A percentile compares a stretch with the other conserved stretches of the same genome.
phyloP scores from a whole-genome alignment of 495 filamentous ascomycete genomes.

The Bryoglossum gracile region DNA sequence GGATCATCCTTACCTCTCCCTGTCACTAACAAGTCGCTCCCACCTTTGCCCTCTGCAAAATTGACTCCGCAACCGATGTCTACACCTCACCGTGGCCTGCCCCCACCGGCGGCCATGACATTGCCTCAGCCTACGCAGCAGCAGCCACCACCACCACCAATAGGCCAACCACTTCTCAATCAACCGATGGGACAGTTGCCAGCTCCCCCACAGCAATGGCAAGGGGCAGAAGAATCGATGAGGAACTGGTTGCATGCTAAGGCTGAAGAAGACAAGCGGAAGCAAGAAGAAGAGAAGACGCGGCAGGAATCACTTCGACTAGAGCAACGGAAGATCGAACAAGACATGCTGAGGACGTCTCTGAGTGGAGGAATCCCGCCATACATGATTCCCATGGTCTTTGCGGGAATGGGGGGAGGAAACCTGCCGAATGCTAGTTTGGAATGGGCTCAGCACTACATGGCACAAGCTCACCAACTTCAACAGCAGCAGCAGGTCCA shows the following conservation, averaged over 20 bases:
- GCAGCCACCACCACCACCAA: conserved; percentile 31
- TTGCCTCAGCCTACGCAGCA: conserved; percentile 39
- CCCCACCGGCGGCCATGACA: conserved; percentile 67
- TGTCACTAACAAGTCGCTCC: conserved; percentile 29
- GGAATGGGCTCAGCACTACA: conserved; percentile 70
- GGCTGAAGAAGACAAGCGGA: conserved; percentile 76
- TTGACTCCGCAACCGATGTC: conserved; percentile 44
- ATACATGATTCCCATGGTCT: conserved; percentile 80
- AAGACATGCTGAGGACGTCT: conserved; percentile 76
- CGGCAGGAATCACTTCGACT: conserved; percentile 68
- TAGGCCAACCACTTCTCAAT: conserved; percentile 30
- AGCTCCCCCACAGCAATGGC: conserved; percentile 63
- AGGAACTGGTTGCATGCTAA: conserved; percentile 75
- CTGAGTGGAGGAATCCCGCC: conserved; percentile 76
- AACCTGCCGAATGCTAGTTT: conserved; percentile 51
- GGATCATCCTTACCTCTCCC: conserved; percentile 35
- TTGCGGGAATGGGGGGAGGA: conserved; percentile 70
- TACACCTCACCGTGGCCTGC: conserved; percentile 67
- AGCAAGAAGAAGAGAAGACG: conserved; percentile 83
- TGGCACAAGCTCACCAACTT: conserved; percentile 46
- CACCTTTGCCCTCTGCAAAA: conserved; percentile 15
- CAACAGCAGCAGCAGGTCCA: conserved; percentile 42
- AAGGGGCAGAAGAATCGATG: conserved; percentile 72
- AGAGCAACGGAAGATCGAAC: conserved; percentile 78
- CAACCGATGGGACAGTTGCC: conserved; percentile 50